Conservation (phyloP, 78 protist genomes). For the Planoprotostelium fungivorum region DNA sequence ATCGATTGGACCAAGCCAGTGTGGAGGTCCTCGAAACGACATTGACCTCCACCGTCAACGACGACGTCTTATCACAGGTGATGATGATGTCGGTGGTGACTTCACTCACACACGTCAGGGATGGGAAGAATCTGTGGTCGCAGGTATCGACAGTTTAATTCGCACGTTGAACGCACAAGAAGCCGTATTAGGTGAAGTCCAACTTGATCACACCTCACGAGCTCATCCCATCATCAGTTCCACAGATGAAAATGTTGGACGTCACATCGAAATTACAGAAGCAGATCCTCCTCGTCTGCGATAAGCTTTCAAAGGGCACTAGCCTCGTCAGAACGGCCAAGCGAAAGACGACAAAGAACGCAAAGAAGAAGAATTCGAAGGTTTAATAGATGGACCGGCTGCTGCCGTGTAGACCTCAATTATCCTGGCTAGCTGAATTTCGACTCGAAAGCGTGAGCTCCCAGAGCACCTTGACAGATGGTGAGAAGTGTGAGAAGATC, state of each 20-base stretch:
- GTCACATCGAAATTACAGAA: background rate
- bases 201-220: background rate
- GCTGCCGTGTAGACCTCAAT: too few relatives aligned
- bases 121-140: background rate
- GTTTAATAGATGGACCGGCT: too few relatives aligned
- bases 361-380: background rate
- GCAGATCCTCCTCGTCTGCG: conserved; percentile 4
- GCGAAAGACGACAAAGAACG: background rate
- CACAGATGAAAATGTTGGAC: background rate
- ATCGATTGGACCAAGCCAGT: background rate
- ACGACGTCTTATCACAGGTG: background rate
- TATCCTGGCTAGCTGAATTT: too few relatives aligned
- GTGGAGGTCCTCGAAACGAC: background rate
- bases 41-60: background rate
- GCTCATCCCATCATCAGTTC: background rate
- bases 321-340: background rate
- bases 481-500: too few relatives aligned
- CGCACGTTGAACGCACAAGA: background rate
- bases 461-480: too few relatives aligned
- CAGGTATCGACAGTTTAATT: background rate
- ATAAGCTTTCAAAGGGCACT: background rate
- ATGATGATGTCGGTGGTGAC: background rate
- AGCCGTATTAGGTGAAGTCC: background rate
- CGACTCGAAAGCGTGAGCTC: too few relatives aligned
- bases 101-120: background rate